Base-by-base conservation (phyloP, 495 filamentous ascomycete species). In the Aspergillus ellipticus region DNA sequence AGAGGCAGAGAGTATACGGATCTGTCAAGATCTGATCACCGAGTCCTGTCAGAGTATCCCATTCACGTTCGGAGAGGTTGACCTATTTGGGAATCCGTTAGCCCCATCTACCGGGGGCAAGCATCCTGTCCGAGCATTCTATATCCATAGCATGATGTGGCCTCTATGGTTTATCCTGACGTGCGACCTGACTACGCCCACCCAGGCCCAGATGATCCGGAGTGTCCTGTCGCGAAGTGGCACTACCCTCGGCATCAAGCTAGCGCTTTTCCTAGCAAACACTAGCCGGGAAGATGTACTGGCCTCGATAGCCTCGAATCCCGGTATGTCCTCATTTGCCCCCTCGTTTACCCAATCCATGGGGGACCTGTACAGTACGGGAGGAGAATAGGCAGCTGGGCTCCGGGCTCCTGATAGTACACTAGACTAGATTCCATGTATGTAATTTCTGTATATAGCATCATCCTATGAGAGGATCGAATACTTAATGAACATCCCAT, bases 11-110 rank as follows among this genome's bases (percentile, higher is more conserved):
- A 28, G 64, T 13, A 54, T 46, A 3, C 61, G 53, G 4, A 31
- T 67, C 16, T 65, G 71, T n/a, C 69, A 67, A 37, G 71, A 75
- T 46, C 64, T 74, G 59, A 76, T 72, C 35, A 57, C 65, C 20
- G 75, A 76, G 19, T 61, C 67, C 46, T 78, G 72, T 51, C 67
- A 64, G n/a, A 75, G 72, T 41, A 66, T 78, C 20, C 74, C 74
- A 1, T 78, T 70, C 49, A 58, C 57, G 0, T 46, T 76, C n/a
- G 65, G 66, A 3, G 69, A 75, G 28, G 64, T 78, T 42, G 75
- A 78, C 39, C 59, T 49, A 19, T 55, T 67, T 6, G 75, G 74
- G 8, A 71, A 68, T 3, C 66, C 65, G 3, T 58, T 53, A 10
- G 51, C 55, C 10, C 22, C 53, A 0, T 54, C 59, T 5, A 26